Conservation (phyloP, 2,329 filamentous ascomycete genomes). For the Ophiostoma tasmaniense region DNA sequence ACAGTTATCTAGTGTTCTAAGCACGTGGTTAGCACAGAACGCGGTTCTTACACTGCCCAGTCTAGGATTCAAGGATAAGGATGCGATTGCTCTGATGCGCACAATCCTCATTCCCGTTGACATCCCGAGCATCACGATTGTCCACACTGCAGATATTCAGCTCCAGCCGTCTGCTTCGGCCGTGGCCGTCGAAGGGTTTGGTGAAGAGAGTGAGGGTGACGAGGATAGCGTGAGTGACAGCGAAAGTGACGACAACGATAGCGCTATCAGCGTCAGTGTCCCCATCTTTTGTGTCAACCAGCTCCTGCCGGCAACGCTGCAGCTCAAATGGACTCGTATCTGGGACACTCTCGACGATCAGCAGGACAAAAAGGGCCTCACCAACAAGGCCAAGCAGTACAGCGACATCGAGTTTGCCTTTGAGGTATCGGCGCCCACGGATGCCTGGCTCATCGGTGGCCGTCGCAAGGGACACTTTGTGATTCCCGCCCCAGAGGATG, state of each 20-base stretch:
- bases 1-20: slow-evolving; percentile 30
- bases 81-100: slow-evolving; percentile 32
- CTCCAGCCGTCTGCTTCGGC: slow-evolving; percentile 33
- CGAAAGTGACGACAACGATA: neutral
- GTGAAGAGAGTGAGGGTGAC: neutral
- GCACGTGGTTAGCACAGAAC: slow-evolving; percentile 29
- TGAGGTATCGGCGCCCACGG: slow-evolving; percentile 64
- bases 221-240: neutral
- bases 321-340: slow-evolving; percentile 52
- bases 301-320: slow-evolving; percentile 54
- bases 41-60: neutral
- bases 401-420: slow-evolving; percentile 66
- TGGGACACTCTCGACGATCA: slow-evolving; percentile 44
- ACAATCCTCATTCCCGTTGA: slow-evolving; percentile 84
- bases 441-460: slow-evolving; percentile 80
- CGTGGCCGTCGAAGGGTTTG: slow-evolving; percentile 24
- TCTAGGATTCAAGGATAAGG: neutral
- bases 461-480: slow-evolving; percentile 70
- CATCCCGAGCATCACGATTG: slow-evolving; percentile 70
- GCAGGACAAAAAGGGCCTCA: neutral
- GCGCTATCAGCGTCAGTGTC: slow-evolving; percentile 11
- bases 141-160: slow-evolving; percentile 68
- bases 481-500: slow-evolving; percentile 35
- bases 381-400: slow-evolving; percentile 26
- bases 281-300: slow-evolving; percentile 52